These are phyloP conservation scores for Xerocomus cyaneibrunnescens DNA, from an alignment of 1,284 basidiomycete species.

Conservation along the genomic window DNA sequence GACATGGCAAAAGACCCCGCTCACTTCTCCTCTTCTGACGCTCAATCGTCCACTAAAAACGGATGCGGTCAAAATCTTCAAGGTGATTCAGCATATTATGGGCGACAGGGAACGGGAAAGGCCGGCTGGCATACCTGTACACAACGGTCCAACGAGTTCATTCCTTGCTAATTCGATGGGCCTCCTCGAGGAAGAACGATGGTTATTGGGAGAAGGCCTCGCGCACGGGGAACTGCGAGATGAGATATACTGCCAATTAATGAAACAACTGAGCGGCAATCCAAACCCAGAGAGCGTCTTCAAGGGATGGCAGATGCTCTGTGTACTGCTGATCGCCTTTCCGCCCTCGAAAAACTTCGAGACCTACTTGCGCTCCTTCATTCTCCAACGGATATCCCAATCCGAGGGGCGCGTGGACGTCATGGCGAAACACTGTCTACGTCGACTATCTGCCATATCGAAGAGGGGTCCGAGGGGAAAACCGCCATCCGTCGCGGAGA, in stretches of 20 bases:
- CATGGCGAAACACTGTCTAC: constrained; percentile 86
- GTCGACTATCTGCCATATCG: constrained; percentile 67
- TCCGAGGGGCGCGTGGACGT: constrained; percentile 77
- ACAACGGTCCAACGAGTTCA: constrained; percentile 58
- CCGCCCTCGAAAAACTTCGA: constrained; percentile 91
- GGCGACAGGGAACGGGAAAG: constrained; percentile 80
- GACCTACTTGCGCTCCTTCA: constrained; percentile 74
- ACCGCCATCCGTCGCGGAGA: constrained; percentile 75
- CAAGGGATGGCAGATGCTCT: constrained; percentile 89
- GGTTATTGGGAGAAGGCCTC: constrained; percentile 79
- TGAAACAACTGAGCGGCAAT: constrained; percentile 88
- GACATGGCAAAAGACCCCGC: constrained; percentile 82
- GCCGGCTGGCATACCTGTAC: constrained; percentile 45
- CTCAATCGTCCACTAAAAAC: constrained; percentile 64
- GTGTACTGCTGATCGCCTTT: constrained; percentile 84
- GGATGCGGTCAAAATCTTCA: constrained; percentile 83
- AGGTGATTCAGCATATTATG: constrained; percentile 88
- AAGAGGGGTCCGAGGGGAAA: constrained; percentile 84
- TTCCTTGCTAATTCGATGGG: constrained; percentile 40
- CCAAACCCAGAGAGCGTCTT: constrained; percentile 80
- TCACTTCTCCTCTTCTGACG: constrained; percentile 72
- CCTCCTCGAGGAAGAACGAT: constrained; percentile 81
- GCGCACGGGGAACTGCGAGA: constrained; percentile 80
- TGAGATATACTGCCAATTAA: constrained; percentile 88
- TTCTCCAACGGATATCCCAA: constrained; percentile 64